These are phyloP conservation scores for Metschnikowia peoriensis DNA, from an alignment of 805 yeast genomes.

Conservation along the genomic window DNA sequence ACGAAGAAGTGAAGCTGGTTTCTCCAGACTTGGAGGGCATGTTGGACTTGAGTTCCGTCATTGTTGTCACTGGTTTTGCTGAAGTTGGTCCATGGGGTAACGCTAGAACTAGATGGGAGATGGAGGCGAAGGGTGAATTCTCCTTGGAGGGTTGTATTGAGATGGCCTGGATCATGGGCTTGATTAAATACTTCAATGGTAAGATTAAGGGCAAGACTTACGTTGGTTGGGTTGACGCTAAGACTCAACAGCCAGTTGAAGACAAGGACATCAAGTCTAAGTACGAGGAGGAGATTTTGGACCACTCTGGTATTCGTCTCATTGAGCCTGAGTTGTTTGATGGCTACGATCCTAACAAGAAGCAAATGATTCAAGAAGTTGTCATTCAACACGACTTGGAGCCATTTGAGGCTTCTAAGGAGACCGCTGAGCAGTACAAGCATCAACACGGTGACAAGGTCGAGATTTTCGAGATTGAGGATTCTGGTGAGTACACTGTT, in stretches of 20 bases:
- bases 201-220: constrained; percentile 84
- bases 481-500: constrained; percentile 89
- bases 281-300: constrained; percentile 85
- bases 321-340: constrained; percentile 93
- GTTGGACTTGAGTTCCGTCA: constrained; percentile 85
- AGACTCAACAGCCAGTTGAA: constrained; percentile 88
- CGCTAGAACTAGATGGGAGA: constrained; percentile 98
- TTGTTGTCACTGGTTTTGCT: constrained; percentile 96
- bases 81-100: constrained; percentile 99
- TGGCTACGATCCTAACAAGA: constrained; percentile 94
- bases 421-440: constrained; percentile 92
- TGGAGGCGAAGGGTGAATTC: constrained; percentile 94
- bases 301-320: constrained; percentile 94
- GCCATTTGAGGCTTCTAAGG: constrained; percentile 91
- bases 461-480: constrained; percentile 86
- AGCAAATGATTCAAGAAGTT: constrained; percentile 91
- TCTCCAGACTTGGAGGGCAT: constrained; percentile 83
- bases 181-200: constrained; percentile 93
- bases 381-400: constrained; percentile 96
- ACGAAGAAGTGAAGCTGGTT: constrained; percentile 64
- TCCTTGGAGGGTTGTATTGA: constrained; percentile 97
- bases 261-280: constrained; percentile 90
- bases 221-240: constrained; percentile 97
- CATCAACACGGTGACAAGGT: constrained; percentile 91
- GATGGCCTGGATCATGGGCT: constrained; percentile 99